Conservation (phyloP, 352 stramenopile species). For the Pythium sukuiense region DNA sequence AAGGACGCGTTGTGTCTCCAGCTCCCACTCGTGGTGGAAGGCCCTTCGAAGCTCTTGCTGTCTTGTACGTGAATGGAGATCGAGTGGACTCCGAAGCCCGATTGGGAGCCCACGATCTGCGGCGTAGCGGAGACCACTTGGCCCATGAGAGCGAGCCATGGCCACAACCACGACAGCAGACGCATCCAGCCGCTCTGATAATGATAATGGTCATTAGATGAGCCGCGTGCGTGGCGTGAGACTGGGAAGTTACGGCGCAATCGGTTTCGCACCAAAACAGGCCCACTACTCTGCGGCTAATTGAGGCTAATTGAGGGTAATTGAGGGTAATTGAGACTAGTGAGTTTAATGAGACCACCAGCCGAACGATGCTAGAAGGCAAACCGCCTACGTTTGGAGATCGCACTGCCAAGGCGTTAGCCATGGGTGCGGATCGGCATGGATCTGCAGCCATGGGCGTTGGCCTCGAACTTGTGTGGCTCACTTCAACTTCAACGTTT, state of each 20-base stretch:
- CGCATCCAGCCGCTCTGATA: not conserved
- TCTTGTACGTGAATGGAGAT: slow-evolving; percentile 16
- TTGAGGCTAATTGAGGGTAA: no score
- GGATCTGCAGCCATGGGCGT: no score
- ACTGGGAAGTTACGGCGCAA: no score
- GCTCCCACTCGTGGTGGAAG: not conserved
- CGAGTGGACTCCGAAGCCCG: slow-evolving; percentile 14
- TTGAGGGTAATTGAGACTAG: no score
- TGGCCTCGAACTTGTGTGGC: no score
- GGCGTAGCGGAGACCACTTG: not conserved
- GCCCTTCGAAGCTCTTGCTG: not conserved
- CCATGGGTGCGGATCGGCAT: no score
- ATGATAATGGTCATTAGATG: not conserved
- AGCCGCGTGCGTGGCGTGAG: not conserved
- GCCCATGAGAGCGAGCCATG: not conserved
- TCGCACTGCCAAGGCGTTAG: no score
- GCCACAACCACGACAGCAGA: not conserved
- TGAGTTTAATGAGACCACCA: no score
- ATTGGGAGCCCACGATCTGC: not conserved
- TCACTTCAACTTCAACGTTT: not conserved
- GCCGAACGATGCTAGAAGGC: no score
- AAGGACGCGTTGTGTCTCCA: slow-evolving; percentile 27
- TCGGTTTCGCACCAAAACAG: not conserved
- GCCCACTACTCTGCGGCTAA: no score
- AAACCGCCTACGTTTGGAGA: no score